Evolutionary conservation across 805 yeast species (phyloP), one percentile per base, ranked within the genome.

Genomic region (Kodamaea neixiangensis): DNA sequence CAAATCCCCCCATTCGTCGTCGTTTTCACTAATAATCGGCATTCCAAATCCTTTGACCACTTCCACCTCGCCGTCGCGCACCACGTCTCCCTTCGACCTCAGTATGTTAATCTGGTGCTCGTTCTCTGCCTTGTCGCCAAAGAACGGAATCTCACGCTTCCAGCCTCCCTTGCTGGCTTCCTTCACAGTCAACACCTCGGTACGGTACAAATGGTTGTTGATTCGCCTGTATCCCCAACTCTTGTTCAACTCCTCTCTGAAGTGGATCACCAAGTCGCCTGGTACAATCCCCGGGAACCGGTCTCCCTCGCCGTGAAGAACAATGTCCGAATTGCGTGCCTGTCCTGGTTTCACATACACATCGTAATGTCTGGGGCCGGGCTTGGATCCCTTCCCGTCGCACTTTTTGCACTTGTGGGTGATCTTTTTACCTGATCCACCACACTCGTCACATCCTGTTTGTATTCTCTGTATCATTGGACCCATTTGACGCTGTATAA

Each of bases 391-490:
- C 2, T 69, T 54, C 1, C 99, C 99, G 10, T 75, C 66, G 68
- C 99, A 94, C 31, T 64, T 68, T 14, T 73, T 64, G 73, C 99
- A 94, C 41, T 77, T 76, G 56, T 86, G 73, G 44, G 78, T 72
- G 38, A 89, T 85, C 6, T 76, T 69, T 49, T 81, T 73, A 10
- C 99, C 99, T 41, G 76, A 71, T 33, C 98, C 98, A 9, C 73
- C 70, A 76, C 99, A 94, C 47, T 72, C 70, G 48, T 87, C 90
- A 77, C 99, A 94, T 3, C 78, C 76, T 41, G 83, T 79, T 65
- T 89, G 93, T 58, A 92, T 77, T 54, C 85, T 87, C 68, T 94
- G 98, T 54, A 89, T 73, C 90, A 94, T 89, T 4, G 96, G 96
- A 0, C 89, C 97, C 57, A 93, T 69, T 65, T 92, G 96, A 52